Evolutionary conservation across 345 rosid species (phyloP), one percentile per base, ranked within the genome.

Genomic region (Orychophragmus violaceus): DNA sequence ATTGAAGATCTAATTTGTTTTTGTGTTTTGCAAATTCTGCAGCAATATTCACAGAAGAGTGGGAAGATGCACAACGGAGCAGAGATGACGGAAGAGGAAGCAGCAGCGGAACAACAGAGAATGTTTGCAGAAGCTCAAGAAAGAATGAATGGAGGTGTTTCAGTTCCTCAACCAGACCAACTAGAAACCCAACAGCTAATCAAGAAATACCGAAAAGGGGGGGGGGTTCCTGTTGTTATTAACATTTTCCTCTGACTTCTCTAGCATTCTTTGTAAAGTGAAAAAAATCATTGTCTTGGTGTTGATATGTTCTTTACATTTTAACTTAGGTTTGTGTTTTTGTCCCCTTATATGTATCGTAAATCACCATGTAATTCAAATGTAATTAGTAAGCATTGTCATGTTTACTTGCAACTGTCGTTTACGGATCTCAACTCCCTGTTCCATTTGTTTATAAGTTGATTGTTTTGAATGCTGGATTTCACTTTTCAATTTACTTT

Each of bases 81-180:
- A n/a, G n/a, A n/a, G n/a, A n/a, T n/a, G n/a, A n/a, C n/a, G n/a
- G n/a, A n/a, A n/a, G n/a, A n/a, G n/a, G n/a, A n/a, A n/a, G n/a
- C n/a, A n/a, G n/a, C n/a, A n/a, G n/a, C n/a, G n/a, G n/a, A n/a
- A n/a, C n/a, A n/a, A n/a, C n/a, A n/a, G n/a, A n/a, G n/a, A n/a
- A n/a, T n/a, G n/a, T n/a, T n/a, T n/a, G n/a, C 85, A 0, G 96
- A 90, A 82, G 98, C 98, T 42, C 86, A 97, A 10, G 98, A 97
- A 10, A 85, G 98, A 79, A 93, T 93, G 98, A 93, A 86, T 25
- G 97, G 97, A 2, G 90, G 82, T 21, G 79, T 70, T 10, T 51
- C 78, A 9, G 64, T 64, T 63, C 51, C 70, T 55, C 76, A 63
- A 45, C 69, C 69, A 11, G 75, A 71, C 1, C 64, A 63, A 55